phyloP scores from a whole-genome alignment of 306 rosid genomes.

The Lathyrus oleraceus region DNA sequence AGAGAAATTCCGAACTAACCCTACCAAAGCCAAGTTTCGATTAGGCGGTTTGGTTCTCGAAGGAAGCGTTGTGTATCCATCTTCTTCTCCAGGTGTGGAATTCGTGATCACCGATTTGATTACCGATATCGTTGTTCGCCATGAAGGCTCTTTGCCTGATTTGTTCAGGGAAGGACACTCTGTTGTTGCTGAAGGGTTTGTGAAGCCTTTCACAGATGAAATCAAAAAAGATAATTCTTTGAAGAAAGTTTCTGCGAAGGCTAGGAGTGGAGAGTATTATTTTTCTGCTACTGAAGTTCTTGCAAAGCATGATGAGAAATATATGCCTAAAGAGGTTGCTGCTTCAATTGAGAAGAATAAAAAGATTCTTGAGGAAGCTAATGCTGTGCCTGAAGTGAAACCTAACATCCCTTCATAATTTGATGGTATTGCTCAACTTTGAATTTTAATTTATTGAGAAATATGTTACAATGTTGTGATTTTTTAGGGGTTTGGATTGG shows the following conservation, averaged over 20 bases:
- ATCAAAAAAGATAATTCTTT: conserved; percentile 51
- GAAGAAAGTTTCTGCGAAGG: conserved; percentile 67
- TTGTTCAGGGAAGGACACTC: conserved; percentile 92
- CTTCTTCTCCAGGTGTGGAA: conserved; percentile 72
- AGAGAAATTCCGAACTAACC: conserved; percentile 55
- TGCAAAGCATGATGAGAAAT: conserved; percentile 96
- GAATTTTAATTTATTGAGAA: conserved; percentile 8
- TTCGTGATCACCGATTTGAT: conserved; percentile 84
- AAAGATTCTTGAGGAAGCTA: conserved; percentile 58
- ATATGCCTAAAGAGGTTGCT: conserved; percentile 85
- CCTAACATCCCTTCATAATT: conserved; percentile 39
- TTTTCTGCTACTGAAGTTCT: conserved; percentile 80
- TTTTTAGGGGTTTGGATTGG: too few species aligned
- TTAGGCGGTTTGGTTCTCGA: conserved; percentile 90
- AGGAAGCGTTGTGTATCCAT: conserved; percentile 81
- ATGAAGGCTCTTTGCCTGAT: conserved; percentile 78
- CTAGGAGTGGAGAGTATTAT: conserved; percentile 65
- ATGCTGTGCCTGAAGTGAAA: conserved; percentile 17
- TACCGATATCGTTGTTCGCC: conserved; percentile 81
- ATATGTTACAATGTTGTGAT: not conserved
- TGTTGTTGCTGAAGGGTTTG: conserved; percentile 83
- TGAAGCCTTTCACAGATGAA: conserved; percentile 79
- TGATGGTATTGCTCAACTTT: conserved; percentile 38
- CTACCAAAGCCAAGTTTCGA: conserved; percentile 74
- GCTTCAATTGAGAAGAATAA: conserved; percentile 89